phyloP scores from a whole-genome alignment of 345 rosid species.

The Carallia pectinifolia region DNA sequence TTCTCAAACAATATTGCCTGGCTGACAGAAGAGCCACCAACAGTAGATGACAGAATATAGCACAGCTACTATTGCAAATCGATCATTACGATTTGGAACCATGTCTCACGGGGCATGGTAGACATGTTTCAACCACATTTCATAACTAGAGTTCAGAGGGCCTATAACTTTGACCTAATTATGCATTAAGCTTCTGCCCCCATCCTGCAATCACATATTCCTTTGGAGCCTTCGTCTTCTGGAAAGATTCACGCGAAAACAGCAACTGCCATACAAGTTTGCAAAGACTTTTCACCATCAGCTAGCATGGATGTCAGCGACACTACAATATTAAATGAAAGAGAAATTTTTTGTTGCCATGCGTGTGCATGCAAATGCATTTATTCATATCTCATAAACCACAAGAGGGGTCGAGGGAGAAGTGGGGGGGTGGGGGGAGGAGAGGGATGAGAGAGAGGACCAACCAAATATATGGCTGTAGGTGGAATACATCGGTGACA shows the following conservation, averaged over 20 bases:
- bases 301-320: background rate
- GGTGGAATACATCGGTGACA: background rate
- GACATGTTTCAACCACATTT: conserved; percentile 2
- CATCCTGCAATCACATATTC: conserved; percentile 77
- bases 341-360: background rate
- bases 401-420: background rate
- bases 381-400: background rate
- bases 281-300: background rate
- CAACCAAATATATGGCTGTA: background rate
- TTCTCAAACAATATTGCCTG: no score
- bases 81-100: background rate
- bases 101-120: background rate
- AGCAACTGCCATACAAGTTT: conserved; percentile 32
- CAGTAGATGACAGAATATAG: no score
- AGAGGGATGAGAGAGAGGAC: background rate
- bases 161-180: conserved; percentile 29
- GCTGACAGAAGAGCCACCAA: no score
- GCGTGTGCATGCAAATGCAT: background rate
- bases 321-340: background rate
- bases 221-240: conserved; percentile 59
- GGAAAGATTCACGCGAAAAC: conserved; percentile 62
- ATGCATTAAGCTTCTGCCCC: conserved; percentile 76
- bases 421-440: no score
- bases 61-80: background rate
- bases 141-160: conserved; percentile 21